Conservation (phyloP, 2,329 filamentous ascomycete species). For the Alternaria panax region DNA sequence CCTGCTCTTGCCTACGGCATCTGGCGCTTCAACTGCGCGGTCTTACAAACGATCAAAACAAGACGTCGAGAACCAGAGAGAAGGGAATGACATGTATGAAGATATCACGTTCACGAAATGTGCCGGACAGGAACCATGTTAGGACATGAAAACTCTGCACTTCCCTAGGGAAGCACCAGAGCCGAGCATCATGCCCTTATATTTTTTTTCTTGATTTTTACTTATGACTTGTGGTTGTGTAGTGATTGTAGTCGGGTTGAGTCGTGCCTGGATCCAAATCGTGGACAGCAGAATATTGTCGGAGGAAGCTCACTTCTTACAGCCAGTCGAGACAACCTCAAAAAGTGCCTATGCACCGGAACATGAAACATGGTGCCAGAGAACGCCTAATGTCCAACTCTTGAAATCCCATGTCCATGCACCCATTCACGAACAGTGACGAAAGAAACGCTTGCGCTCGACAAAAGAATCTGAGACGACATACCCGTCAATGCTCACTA, state of each 20-base stretch:
- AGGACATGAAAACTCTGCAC: slow-evolving; percentile 42
- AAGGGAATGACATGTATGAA: background rate
- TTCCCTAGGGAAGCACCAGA: slow-evolving; percentile 17
- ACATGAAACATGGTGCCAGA: slow-evolving; percentile 22
- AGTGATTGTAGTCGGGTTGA: slow-evolving; percentile 30
- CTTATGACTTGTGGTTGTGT: slow-evolving; percentile 25
- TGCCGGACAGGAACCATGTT: slow-evolving; percentile 2
- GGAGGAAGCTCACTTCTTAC: slow-evolving; percentile 21
- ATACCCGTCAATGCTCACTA: slow-evolving; percentile 20
- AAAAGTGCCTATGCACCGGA: slow-evolving; percentile 14
- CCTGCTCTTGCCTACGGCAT: background rate
- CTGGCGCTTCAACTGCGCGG: background rate
- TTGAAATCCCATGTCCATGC: slow-evolving; percentile 18
- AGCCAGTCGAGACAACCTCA: slow-evolving; percentile 22
- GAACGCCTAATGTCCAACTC: slow-evolving; percentile 18
- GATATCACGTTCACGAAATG: slow-evolving; percentile 6
- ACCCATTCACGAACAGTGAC: slow-evolving; percentile 23
- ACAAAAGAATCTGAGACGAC: slow-evolving; percentile 12
- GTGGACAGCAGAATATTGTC: slow-evolving; percentile 31
- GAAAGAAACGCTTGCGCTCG: slow-evolving; percentile 18
- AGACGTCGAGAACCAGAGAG: background rate
- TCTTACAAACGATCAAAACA: background rate
- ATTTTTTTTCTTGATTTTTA: slow-evolving; percentile 43
- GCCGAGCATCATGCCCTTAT: slow-evolving; percentile 46
- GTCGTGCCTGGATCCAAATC: slow-evolving; percentile 36